Base-by-base conservation (phyloP, 257 asterid genomes). In the Haberlea rhodopensis region DNA sequence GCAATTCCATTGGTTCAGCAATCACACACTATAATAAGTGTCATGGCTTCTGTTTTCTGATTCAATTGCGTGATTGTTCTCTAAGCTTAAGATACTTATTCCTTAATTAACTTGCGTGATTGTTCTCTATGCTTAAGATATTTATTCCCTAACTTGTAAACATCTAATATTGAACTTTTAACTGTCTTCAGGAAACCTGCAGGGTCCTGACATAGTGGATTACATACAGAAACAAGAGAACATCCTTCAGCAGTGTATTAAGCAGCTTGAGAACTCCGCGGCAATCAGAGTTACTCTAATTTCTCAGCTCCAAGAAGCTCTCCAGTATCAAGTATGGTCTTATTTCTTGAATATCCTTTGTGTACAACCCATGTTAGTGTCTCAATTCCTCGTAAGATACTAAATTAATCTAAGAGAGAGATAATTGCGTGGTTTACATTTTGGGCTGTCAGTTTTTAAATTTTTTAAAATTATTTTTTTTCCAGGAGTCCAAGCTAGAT, bases 401-500 rank as follows among this genome's bases (percentile, higher is more conserved):
- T 45, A 52, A 31, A 31, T 52, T 52, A 19, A 34, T 60, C 15
- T 20, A 22, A 5, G 65, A 32, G 51, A 48, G 27, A 18, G 24
- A 13, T 19, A 62, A 60, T 72, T 16, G 40, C 40, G 29, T 65
- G 18, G 65, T 71, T 26, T 21, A 59, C 60, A n/a, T 68, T 61
- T 68, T 63, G 66, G 54, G 54, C 23, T 32, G 57, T 43, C 24
- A 57, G 32, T 68, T 20, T 43, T 63, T 31, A 26, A 72, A 51
- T 31, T 63, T 74, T 73, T 67, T 71, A 66, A 55, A 34, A 31
- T 31, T 57, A 63, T 63, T 53, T 66, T 57, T 75, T 40, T 79
- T 70, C 73, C 90, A 94, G 99, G 99, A 90, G 75, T 79, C 85
- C 32, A 94, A 81, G 75, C 80, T 94, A 82, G 96, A 85, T 71